Conservation (phyloP, 768 basidiomycete genomes). For the Hydnomerulius pinastri region DNA sequence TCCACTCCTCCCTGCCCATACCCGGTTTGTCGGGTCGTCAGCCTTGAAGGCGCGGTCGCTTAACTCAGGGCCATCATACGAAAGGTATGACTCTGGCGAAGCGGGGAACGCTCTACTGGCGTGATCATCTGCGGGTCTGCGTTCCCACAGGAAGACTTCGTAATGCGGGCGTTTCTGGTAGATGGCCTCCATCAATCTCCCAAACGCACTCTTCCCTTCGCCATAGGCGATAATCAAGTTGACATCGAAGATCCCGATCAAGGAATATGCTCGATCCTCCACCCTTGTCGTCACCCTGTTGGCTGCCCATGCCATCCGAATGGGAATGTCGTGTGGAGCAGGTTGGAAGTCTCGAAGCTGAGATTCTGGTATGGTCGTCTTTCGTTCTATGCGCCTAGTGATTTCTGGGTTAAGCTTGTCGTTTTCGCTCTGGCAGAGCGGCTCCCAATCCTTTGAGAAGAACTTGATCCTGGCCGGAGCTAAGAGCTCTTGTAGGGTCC, state of each 20-base stretch:
- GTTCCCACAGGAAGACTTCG: constrained; percentile 2
- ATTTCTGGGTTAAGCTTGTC: no score
- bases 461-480: no score
- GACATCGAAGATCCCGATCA: constrained; percentile 17
- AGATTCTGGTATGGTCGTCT: background rate
- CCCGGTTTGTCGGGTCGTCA: no score
- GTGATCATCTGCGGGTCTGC: background rate
- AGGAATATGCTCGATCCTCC: constrained; percentile 18
- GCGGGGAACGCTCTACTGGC: background rate
- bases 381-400: no score
- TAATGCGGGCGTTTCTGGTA: constrained; percentile 1
- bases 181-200: constrained; percentile 9
- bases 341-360: background rate
- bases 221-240: constrained; percentile 18
- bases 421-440: no score
- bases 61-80: no score
- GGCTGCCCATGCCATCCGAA: constrained; percentile 16
- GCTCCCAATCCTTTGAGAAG: no score
- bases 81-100: background rate
- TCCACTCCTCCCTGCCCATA: background rate
- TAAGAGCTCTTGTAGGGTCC: no score
- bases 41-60: no score
- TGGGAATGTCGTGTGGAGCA: background rate
- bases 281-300: constrained; percentile 13
- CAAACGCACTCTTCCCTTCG: constrained; percentile 10